A percentile compares a stretch with the other conserved stretches of the same genome.
Conservation (phyloP, 176 grass and related monocot species). For the Raddia distichophylla region DNA sequence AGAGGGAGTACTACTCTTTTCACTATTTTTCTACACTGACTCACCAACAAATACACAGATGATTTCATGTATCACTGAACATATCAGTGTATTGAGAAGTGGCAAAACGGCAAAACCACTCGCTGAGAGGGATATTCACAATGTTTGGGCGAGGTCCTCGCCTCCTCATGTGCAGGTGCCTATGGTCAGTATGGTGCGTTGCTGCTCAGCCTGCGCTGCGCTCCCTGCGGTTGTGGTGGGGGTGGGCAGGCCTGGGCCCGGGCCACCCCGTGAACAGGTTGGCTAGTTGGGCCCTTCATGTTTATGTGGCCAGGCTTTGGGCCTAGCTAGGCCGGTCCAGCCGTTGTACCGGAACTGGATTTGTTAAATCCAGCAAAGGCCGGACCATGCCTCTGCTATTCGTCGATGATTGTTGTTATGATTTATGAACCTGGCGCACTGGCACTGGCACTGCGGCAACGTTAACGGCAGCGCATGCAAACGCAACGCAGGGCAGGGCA, state of each 20-base stretch:
- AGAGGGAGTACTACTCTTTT: too few species aligned
- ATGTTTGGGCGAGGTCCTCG: too few species aligned
- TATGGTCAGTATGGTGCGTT: neutral
- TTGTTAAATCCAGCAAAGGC: conserved; percentile 15
- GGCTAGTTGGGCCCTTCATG: conserved; percentile 32
- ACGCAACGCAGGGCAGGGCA: too few species aligned
- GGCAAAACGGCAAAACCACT: too few species aligned
- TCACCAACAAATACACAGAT: too few species aligned
- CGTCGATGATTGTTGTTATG: conserved; percentile 1
- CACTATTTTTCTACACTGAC: too few species aligned
- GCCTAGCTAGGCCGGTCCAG: conserved; percentile 40
- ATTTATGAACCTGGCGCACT: neutral
- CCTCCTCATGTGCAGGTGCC: too few species aligned
- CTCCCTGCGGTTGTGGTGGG: neutral
- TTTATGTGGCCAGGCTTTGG: neutral
- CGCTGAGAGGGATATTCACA: too few species aligned
- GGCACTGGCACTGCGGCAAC: neutral
- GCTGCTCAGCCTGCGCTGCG: neutral
- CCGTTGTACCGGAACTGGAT: conserved; percentile 10
- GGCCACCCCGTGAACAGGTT: conserved; percentile 15
- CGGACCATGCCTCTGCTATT: neutral
- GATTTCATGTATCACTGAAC: too few species aligned
- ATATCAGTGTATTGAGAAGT: too few species aligned
- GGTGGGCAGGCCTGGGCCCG: conserved; percentile 22
- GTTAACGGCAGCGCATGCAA: too few species aligned